phyloP scores from a whole-genome alignment of 805 yeast genomes.

The Starmerella sp. region DNA sequence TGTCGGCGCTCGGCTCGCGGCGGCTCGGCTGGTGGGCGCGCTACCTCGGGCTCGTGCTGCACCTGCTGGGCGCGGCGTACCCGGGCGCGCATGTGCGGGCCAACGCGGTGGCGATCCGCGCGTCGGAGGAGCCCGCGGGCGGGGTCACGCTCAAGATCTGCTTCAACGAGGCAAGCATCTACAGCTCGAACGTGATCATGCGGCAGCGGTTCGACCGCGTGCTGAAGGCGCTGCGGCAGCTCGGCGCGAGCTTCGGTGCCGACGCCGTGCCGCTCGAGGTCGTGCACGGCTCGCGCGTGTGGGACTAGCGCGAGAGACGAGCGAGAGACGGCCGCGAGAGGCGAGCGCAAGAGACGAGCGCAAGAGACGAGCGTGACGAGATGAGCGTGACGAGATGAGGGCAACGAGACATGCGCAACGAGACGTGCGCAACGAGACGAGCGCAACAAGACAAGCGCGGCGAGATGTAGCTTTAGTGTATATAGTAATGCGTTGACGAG shows the following conservation, averaged over 20 bases:
- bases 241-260: background rate
- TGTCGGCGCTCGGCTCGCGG: constrained; percentile 21
- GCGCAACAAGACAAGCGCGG: no score
- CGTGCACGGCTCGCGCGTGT: background rate
- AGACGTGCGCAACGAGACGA: no score
- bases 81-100: constrained; percentile 71
- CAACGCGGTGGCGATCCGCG: constrained; percentile 19
- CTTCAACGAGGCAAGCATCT: constrained; percentile 9
- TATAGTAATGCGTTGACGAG: no score
- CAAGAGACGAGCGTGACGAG: no score
- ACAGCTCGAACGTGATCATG: constrained; percentile 1
- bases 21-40: constrained; percentile 57
- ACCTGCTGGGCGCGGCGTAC: constrained; percentile 66
- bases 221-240: background rate
- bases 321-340: no score
- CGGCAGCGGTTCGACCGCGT: constrained; percentile 2
- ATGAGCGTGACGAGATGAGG: no score
- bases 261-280: constrained; percentile 5
- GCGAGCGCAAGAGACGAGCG: no score
- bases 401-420: no score
- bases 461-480: no score
- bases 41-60: constrained; percentile 62
- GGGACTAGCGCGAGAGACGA: background rate
- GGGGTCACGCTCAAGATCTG: constrained; percentile 22
- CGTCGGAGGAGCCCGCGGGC: constrained; percentile 8